phyloP scores from a whole-genome alignment of 73 alveolate species.

The Paramecium sonneborni region DNA sequence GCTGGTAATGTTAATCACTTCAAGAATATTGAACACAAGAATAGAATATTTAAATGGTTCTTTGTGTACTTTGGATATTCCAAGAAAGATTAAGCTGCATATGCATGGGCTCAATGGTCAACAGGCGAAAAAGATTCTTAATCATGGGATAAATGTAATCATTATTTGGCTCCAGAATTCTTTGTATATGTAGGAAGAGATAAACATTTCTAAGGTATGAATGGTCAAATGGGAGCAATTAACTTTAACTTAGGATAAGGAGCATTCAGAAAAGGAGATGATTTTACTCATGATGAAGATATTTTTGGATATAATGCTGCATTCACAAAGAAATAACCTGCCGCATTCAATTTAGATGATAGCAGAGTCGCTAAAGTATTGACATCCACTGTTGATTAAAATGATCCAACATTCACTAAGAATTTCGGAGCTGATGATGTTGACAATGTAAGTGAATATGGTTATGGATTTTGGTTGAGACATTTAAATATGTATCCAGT shows the following conservation, averaged over 20 bases:
- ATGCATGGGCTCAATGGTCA: conserved; percentile 24
- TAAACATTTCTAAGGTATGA: background rate
- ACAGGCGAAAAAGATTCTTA: background rate
- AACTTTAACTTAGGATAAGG: conserved; percentile 36
- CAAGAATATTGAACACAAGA: conserved; percentile 15
- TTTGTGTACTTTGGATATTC: conserved; percentile 24
- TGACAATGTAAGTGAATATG: conserved; percentile 16
- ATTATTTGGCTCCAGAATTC: conserved; percentile 45
- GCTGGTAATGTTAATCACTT: background rate
- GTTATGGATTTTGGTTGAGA: conserved; percentile 56
- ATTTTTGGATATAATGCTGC: conserved; percentile 26
- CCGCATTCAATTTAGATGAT: background rate
- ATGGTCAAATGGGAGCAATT: conserved; percentile 18
- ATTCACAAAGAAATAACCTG: conserved; percentile 18
- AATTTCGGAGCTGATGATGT: background rate
- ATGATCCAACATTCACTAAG: conserved; percentile 32
- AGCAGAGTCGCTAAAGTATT: conserved; percentile 45
- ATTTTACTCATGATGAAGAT: conserved; percentile 28
- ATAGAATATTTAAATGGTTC: conserved; percentile 39
- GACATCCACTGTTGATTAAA: background rate
- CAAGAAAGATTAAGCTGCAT: background rate
- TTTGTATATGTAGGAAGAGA: conserved; percentile 49
- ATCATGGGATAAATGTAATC: background rate
- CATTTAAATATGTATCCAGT: background rate
- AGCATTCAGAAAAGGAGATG: conserved; percentile 37